Evolutionary conservation across 495 filamentous ascomycete genomes (phyloP), one percentile per base, ranked within the genome.

Genomic region (Hypoxylon cercidicola): DNA sequence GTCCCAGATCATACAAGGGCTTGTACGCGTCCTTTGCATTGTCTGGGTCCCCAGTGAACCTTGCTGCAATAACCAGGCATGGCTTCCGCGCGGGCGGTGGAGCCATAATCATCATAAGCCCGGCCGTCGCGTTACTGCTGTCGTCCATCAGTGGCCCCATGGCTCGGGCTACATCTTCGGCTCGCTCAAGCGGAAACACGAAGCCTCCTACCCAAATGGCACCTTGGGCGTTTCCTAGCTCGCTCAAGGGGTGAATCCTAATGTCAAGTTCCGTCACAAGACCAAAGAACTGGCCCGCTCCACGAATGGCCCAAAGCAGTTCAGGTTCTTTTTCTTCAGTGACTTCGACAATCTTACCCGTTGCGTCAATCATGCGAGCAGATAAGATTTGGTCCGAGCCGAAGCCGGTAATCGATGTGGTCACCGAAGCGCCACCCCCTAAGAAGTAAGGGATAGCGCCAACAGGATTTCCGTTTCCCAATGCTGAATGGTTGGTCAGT

Each of bases 251-350:
- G 40, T 70, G 68, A 9, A 60, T 61, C 34, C 66, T 64, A 23
- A 72, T 50, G 15, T 64, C 69, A 16, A 75, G 40, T 48, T 74
- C 72, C 2, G 76, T 78, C 9, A 82, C 70, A 37, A 83, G 66
- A n/a, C 80, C 34, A 78, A 39, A 83, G 80, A 62, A 81, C 23
- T 71, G 74, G 19, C 72, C 72, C 11, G 76, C 78, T n/a, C 79
- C 81, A 34, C 73, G 67, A 16, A 82, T 62, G 8, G 75, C 80
- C 53, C 64, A 68, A 15, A 71, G 78, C 0, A 82, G 74, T 25
- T 81, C 76, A 0, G 69, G 61, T 57, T 79, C 53, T 15, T 56
- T 18, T 0, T 55, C 50, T 45, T 66, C 18, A 30, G 56, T 58
- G n/a, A 64, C 66, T 20, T 71, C 67, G 9, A 77, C 28, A 2